Percentiles rank a stretch among this genome's conserved stretches.
These are phyloP conservation scores for Lasiodiplodia sp. DNA, from an alignment of 2,329 filamentous ascomycete genomes.

Conservation along the genomic window DNA sequence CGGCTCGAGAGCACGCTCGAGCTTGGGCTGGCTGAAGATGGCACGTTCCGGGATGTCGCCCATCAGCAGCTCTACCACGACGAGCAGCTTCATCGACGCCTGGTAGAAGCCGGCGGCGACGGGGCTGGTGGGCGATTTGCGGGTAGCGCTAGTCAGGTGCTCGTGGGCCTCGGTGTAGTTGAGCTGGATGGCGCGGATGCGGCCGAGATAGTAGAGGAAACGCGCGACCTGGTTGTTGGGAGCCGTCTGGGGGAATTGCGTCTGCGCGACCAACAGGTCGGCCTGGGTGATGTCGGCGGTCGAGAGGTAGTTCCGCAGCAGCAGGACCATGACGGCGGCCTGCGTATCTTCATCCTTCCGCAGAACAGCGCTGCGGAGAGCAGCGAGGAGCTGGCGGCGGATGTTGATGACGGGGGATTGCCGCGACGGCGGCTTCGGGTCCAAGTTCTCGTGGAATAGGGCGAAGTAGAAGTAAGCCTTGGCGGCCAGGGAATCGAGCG, in stretches of 20 bases:
- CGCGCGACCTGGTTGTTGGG: conserved; percentile 98
- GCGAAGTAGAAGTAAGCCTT: conserved; percentile 99
- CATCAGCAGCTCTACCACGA: conserved; percentile 97
- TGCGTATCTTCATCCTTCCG: conserved; percentile 98
- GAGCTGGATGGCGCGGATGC: conserved; percentile 94
- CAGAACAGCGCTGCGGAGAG: conserved; percentile 91
- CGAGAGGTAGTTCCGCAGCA: conserved; percentile 93
- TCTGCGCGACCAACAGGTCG: conserved; percentile 93
- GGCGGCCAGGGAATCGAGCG: conserved; percentile 89
- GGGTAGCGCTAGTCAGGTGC: conserved; percentile 88
- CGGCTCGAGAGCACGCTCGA: conserved; percentile 87
- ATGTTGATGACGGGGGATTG: conserved; percentile 87
- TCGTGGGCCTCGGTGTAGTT: conserved; percentile 97
- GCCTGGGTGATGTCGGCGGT: conserved; percentile 98
- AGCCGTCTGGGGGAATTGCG: conserved; percentile 90
- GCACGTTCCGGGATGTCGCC: conserved; percentile 96
- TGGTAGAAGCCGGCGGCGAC: conserved; percentile 95
- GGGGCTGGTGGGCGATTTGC: conserved; percentile 89
- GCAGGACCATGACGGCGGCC: conserved; percentile 90
- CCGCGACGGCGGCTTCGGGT: conserved; percentile 85
- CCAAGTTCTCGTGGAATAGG: conserved; percentile 90
- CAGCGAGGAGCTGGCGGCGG: conserved; percentile 83
- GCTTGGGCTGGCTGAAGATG: conserved; percentile 86
- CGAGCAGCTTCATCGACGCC: conserved; percentile 92
- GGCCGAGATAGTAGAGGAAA: conserved; percentile 96